Evolutionary conservation across 768 basidiomycete species (phyloP), one percentile per base, ranked within the genome.

Genomic region (Cyclocybe cylindracea): DNA sequence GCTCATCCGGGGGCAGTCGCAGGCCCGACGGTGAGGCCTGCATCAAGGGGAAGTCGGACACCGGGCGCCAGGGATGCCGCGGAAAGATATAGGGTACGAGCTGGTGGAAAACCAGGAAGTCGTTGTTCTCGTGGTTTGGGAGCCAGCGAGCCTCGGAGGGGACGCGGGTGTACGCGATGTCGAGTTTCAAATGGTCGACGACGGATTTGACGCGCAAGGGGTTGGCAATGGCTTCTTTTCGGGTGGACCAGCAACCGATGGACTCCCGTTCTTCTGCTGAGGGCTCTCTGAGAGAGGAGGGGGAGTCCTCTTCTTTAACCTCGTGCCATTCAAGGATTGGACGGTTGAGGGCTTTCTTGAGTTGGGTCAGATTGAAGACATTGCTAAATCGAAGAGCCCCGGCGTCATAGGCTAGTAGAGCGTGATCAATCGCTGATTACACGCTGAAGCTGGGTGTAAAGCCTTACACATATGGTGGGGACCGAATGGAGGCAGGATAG

Each of bases 301-400:
- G 51, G 18, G 68, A 51, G 37, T 54, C 57, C 11, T 65, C 48
- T 34, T 67, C 56, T 58, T 81, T 81, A 14, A 81, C 67, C 43
- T 78, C 71, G n/a, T 63, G 61, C 79, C 80, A 81, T 63, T 82
- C 77, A 6, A 81, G 57, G 29, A 82, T 42, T 0, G 78, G 77
- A n/a, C 53, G 57, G 16, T 65, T 63, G 13, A 79, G 61, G n/a
- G 55, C 61, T 29, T 62, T 51, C 40, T 71, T 66, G 3, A 78
- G 65, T 4, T 65, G 61, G 2, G 69, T 64, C 18, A 78, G 47
- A 53, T 79, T 74, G 56, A 78, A 78, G 2, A 82, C 64, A 11
- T 71, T 67, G 32, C 74, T 69, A 49, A 82, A 78, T 8, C 61
- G 60, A n/a, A 71, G 40, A 1, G 62, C 56, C 5, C 70, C 71